Percentiles rank a stretch among this genome's conserved stretches.
These are phyloP conservation scores for Ascochyta lentis DNA, from an alignment of 2,329 filamentous ascomycete species.

Conservation along the genomic window DNA sequence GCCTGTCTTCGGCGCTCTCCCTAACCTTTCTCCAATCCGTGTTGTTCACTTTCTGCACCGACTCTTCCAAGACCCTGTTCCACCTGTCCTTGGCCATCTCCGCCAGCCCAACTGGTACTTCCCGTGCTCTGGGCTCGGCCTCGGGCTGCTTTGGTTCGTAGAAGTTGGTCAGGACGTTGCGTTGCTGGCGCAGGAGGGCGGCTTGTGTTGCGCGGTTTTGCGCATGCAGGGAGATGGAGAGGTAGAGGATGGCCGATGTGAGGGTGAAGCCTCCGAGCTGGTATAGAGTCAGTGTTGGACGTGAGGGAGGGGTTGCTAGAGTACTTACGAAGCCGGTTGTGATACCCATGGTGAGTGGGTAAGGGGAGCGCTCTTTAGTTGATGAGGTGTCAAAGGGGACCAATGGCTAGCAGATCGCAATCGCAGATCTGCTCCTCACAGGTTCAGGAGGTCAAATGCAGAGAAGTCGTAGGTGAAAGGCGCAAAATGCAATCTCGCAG, in stretches of 20 bases:
- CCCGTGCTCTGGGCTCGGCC: slow-evolving; percentile 49
- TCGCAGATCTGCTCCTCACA: not conserved
- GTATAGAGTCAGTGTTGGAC: slow-evolving; percentile 11
- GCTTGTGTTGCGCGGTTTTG: slow-evolving; percentile 56
- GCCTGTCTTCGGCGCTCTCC: slow-evolving; percentile 51
- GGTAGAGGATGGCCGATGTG: slow-evolving; percentile 53
- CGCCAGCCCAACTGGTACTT: slow-evolving; percentile 49
- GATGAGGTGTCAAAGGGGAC: not conserved
- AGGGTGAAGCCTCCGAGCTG: slow-evolving; percentile 60
- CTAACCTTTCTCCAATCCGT: slow-evolving; percentile 54
- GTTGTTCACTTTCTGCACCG: slow-evolving; percentile 52
- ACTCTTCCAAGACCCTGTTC: slow-evolving; percentile 56
- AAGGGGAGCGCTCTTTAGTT: not conserved
- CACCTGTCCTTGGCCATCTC: slow-evolving; percentile 59
- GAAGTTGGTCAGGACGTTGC: slow-evolving; percentile 52
- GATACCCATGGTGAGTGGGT: slow-evolving; percentile 55
- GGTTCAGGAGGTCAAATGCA: not conserved
- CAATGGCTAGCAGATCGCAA: slow-evolving; percentile 6
- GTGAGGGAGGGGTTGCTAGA: not conserved
- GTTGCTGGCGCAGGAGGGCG: slow-evolving; percentile 55
- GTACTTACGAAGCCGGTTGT: slow-evolving; percentile 57
- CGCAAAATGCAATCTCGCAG: not conserved
- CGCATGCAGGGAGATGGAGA: slow-evolving; percentile 53
- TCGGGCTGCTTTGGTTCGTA: slow-evolving; percentile 52
- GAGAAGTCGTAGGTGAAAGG: not conserved